Percentiles rank a stretch among this genome's conserved stretches.
Evolutionary conservation across 2,329 filamentous ascomycete genomes (phyloP).

Genomic region (Elsinoe australis): DNA sequence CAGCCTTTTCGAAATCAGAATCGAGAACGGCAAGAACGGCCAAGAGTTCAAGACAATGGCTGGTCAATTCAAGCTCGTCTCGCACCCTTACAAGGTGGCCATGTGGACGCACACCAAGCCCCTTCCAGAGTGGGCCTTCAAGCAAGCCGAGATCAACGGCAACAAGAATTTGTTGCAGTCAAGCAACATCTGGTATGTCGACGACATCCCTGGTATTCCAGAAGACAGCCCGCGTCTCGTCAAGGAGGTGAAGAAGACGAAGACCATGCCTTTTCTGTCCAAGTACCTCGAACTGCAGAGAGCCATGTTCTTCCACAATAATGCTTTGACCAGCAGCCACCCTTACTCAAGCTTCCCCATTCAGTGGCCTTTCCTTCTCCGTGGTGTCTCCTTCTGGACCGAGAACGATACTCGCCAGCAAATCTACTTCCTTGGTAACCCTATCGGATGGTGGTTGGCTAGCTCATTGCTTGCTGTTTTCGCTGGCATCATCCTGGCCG

Average conservation of each 20-base stretch:
- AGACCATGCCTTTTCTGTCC: conserved; percentile 74
- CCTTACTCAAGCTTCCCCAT: conserved; percentile 92
- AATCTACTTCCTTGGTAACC: conserved; percentile 98
- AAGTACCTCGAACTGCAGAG: conserved; percentile 97
- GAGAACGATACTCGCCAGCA: conserved; percentile 90
- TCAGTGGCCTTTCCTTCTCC: conserved; percentile 95
- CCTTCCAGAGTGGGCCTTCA: conserved; percentile 94
- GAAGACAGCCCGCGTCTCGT: conserved; percentile 63
- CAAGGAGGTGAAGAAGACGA: conserved; percentile 71
- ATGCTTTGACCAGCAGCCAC: conserved; percentile 91
- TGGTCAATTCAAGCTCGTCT: conserved; percentile 91
- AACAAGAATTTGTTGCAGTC: conserved; percentile 89
- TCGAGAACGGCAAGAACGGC: conserved; percentile 73
- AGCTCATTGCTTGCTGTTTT: conserved; percentile 90
- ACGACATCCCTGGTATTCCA: conserved; percentile 77
- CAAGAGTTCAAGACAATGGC: conserved; percentile 87
- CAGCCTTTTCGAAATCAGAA: conserved; percentile 83
- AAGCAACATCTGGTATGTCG: conserved; percentile 91
- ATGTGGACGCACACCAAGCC: conserved; percentile 98
- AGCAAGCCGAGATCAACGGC: conserved; percentile 97
- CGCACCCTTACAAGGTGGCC: conserved; percentile 88
- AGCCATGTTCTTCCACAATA: conserved; percentile 99
- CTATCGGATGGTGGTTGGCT: conserved; percentile 92
- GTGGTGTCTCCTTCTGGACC: conserved; percentile 99
- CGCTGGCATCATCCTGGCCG: conserved; percentile 80